Base-by-base conservation (phyloP, 2,329 filamentous ascomycete species). In the Phialemoniopsis sp. region DNA sequence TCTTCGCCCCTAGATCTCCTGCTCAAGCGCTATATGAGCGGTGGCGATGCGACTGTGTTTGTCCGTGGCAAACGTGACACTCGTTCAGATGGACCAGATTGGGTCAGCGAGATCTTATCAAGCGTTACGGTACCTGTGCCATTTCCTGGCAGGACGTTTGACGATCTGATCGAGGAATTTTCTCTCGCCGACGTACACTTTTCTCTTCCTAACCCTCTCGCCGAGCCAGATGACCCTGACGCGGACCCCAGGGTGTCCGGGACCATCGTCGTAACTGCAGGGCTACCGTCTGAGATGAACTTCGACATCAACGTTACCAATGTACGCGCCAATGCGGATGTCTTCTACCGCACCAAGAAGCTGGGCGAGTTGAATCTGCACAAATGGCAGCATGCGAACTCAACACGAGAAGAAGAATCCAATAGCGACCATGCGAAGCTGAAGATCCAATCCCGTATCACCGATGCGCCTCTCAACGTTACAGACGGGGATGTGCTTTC, bases 101-200 rank as follows among this genome's bases (percentile, higher is more conserved):
- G 93, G 93, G 76, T 96, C 35, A 76, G 78, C 13, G 80, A 90
- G 37, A 73, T 98, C 16, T 68, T 97, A 29, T 81, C 82, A 34
- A 89, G 86, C 49, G 78, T 97, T 38, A 90, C 84, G 0, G 73
- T 97, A 1, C 89, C 90, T 4, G 69, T 97, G 7, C 85, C 89
- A 6, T 86, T 97, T 46, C 87, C 89, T 1, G 89, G 89, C 5
- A 80, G 82, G 42, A 82, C 82, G 0, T 83, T 96, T 52, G 89
- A 89, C 48, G 82, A 86, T 47, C 67, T 95, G 13, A 85, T 98
- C 56, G 85, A 83, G 50, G 91, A 93, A 50, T 96, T 97, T 57
- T 86, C 89, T 16, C 68, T 97, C 48, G 80, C 82, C 3, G 78
- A 96, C 55, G 88, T 94, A 31, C 81, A 94, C 52, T 95, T 98